Percentiles rank a stretch among this genome's conserved stretches.
phyloP scores from a whole-genome alignment of 441 rosid species.

The Brassica hybrid region DNA sequence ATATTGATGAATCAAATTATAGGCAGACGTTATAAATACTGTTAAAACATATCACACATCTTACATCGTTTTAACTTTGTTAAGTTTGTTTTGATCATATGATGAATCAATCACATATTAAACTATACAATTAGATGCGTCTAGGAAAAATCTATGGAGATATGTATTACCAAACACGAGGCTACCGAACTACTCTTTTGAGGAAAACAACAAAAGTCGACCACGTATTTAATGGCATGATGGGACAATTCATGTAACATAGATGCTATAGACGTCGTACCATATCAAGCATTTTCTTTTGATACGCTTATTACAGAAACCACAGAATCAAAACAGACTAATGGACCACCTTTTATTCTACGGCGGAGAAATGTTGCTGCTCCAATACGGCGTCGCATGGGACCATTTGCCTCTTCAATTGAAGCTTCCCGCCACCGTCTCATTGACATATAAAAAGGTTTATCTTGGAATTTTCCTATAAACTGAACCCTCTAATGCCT shows the following conservation, averaged over 20 bases:
- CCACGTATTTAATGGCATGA: constrained; percentile 13
- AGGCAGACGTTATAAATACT: neutral
- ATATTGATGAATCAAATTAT: neutral
- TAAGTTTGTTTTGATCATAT: neutral
- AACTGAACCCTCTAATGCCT: neutral
- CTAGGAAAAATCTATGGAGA: neutral
- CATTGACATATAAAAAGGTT: constrained; percentile 9
- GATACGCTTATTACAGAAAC: constrained; percentile 28
- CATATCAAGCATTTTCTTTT: constrained; percentile 9
- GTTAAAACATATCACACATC: neutral
- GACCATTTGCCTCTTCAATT: constrained; percentile 35
- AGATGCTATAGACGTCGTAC: constrained; percentile 41
- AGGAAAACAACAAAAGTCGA: neutral
- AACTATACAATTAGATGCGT: neutral
- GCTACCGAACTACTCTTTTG: neutral
- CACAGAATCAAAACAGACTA: constrained; percentile 9
- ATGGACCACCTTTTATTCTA: constrained; percentile 31
- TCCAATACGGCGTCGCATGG: constrained; percentile 36
- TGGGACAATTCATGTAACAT: constrained; percentile 35
- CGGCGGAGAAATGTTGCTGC: constrained; percentile 29
- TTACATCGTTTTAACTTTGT: neutral
- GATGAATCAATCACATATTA: neutral
- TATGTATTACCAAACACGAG: neutral
- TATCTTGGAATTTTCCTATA: constrained; percentile 22
- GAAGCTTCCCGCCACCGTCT: constrained; percentile 37